phyloP scores from a whole-genome alignment of 2,329 filamentous ascomycete genomes.

The Sporothrix inflata region DNA sequence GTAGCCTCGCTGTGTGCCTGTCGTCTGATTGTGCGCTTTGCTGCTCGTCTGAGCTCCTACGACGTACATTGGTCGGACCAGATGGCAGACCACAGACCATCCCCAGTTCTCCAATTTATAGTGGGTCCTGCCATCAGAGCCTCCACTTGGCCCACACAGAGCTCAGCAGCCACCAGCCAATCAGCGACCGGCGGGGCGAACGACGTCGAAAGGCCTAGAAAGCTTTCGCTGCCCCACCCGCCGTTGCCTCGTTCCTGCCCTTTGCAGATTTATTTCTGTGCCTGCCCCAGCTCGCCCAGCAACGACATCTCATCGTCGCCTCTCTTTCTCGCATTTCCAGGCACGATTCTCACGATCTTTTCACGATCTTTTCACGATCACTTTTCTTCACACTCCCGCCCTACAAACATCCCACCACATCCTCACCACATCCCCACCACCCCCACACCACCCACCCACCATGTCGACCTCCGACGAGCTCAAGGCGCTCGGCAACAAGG shows the following conservation, averaged over 20 bases:
- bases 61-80: not conserved
- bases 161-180: constrained; percentile 25
- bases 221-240: constrained; percentile 31
- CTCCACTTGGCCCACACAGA: not conserved
- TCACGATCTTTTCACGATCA: not conserved
- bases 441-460: no score
- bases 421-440: not conserved
- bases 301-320: not conserved
- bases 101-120: constrained; percentile 15
- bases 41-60: not conserved
- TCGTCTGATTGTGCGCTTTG: not conserved
- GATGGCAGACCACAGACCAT: not conserved
- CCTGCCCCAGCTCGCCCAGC: not conserved
- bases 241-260: constrained; percentile 17
- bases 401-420: not conserved
- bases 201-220: constrained; percentile 38
- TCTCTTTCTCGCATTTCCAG: not conserved
- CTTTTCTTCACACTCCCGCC: not conserved
- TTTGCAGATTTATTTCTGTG: constrained; percentile 22
- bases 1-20: no score
- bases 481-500: constrained; percentile 98
- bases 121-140: not conserved
- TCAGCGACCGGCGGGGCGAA: constrained; percentile 17
- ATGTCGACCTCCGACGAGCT: constrained; percentile 74
- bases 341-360: not conserved